Evolutionary conservation across 2,329 filamentous ascomycete species (phyloP), one percentile per base, ranked within the genome.

Genomic region (Ceratocystis variospora): DNA sequence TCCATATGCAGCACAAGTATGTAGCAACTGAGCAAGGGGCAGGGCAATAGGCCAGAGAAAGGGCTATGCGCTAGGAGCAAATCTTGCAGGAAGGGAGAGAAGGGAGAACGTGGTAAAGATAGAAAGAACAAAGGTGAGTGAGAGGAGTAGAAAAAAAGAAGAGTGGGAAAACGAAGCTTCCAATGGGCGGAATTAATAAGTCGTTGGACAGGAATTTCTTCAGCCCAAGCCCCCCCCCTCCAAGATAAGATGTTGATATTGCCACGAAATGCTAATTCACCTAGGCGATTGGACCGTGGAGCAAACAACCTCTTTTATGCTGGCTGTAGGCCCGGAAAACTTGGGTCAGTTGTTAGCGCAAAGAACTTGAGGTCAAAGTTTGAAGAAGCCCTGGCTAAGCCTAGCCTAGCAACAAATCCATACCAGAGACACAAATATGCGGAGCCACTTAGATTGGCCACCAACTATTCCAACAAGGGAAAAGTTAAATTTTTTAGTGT

Each of bases 11-110:
- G 45, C n/a, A 66, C 55, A 55, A 65, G 55, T 50, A 55, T 62
- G 55, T 50, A 64, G 55, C 57, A 65, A 44, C 59, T 64, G 31
- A 62, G 61, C 62, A 67, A 67, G 62, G 66, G 66, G 66, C 53
- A 53, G 66, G 66, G 66, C 53, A 53, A 62, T 61, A 53, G 66
- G 62, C 66, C 62, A 67, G 61, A 64, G 57, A 64, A 65, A 61
- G 66, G 50, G 53, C 62, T 67, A 62, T 67, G 62, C 62, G 57
- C 48, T 31, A 33, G 45, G 33, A 57, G 63, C 46, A 64, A 55
- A 48, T 41, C 57, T 48, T 67, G 62, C 31, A 53, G 62, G 53
- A 64, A 62, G 15, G 45, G 62, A 61, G 66, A 67, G 48, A 55
- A 41, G 37, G 37, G 37, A 41, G 37, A 41, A 41, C 10, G 37